These are phyloP conservation scores for Pleochaeta shiraiana DNA, from an alignment of 2,329 filamentous ascomycete species.

Conservation along the genomic window DNA sequence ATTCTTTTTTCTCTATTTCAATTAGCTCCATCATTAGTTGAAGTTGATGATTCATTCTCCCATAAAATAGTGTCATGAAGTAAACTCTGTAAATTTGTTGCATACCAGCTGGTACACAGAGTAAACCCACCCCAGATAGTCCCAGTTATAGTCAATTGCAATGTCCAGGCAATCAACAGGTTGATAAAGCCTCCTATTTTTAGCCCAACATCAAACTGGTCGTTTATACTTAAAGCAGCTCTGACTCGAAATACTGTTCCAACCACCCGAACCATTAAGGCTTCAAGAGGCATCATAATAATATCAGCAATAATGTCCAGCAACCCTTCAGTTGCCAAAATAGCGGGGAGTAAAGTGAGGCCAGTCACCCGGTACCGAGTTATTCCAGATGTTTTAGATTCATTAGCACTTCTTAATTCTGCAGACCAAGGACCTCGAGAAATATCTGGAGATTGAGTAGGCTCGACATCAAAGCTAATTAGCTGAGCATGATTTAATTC, in stretches of 20 bases:
- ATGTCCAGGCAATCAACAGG: constrained; percentile 10
- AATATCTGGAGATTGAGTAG: constrained; percentile 12
- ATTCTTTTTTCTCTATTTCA: too few relatives aligned
- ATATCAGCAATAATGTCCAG: constrained; percentile 14
- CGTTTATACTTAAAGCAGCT: constrained; percentile 8
- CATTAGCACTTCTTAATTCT: constrained; percentile 18
- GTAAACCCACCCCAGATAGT: constrained; percentile 15
- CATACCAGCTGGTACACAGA: constrained; percentile 6
- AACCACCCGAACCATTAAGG: constrained; percentile 15
- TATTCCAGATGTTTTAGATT: constrained; percentile 11
- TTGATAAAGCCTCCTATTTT: constrained; percentile 9
- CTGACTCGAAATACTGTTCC: constrained; percentile 12
- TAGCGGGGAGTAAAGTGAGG: constrained; percentile 17
- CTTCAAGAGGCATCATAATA: constrained; percentile 16
- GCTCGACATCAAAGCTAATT: constrained; percentile 19
- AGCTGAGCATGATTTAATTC: constrained; percentile 16
- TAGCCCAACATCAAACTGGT: constrained; percentile 9
- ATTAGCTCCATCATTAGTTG: too few relatives aligned
- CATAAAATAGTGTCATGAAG: too few relatives aligned
- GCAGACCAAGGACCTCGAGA: constrained; percentile 17
- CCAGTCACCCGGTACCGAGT: constrained; percentile 16
- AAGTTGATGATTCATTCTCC: too few relatives aligned
- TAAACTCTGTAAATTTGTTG: constrained; percentile 7
- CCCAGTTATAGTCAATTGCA: constrained; percentile 14
- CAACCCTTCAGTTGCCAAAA: constrained; percentile 17